phyloP scores from a whole-genome alignment of 2,329 filamentous ascomycete genomes.

The Scortechinia acanthostroma region DNA sequence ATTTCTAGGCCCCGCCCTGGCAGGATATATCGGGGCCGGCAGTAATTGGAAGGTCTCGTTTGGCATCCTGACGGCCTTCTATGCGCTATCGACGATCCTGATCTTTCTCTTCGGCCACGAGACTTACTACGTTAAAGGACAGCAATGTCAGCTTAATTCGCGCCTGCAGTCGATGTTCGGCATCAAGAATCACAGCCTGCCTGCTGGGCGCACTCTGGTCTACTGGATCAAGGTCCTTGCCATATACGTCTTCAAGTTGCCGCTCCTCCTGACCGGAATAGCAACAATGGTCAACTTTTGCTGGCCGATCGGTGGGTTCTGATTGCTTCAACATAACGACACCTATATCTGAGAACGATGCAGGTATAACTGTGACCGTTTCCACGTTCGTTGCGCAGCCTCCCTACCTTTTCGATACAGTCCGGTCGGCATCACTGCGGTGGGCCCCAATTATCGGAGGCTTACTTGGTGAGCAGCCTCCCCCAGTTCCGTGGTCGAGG shows the following conservation, averaged over 20 bases:
- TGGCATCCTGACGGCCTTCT: conserved; percentile 21
- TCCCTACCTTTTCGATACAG: conserved; percentile 20
- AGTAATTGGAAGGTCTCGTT: conserved; percentile 20
- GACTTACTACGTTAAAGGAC: conserved; percentile 15
- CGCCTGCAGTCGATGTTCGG: conserved; percentile 17
- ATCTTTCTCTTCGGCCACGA: conserved; percentile 22
- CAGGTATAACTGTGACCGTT: conserved; percentile 21
- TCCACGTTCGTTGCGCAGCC: conserved; percentile 19
- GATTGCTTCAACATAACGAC: no score
- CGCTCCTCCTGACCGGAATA: conserved; percentile 17
- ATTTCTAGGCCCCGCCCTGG: conserved; percentile 22
- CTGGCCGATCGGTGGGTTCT: conserved; percentile 22
- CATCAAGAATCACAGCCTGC: conserved; percentile 16
- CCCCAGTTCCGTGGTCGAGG: neutral
- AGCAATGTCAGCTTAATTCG: no score
- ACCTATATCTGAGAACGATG: no score
- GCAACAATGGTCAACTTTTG: conserved; percentile 23
- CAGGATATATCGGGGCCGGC: conserved; percentile 22
- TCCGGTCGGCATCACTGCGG: conserved; percentile 22
- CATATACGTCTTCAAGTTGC: conserved; percentile 17
- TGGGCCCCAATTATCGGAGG: conserved; percentile 23
- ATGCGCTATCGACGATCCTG: conserved; percentile 19
- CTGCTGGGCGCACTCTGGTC: conserved; percentile 13
- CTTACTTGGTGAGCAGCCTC: conserved; percentile 5
- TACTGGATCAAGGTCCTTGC: conserved; percentile 10